Evolutionary conservation across 257 asterid species (phyloP), one percentile per base, ranked within the genome.

Genomic region (Solanum pimpinellifolium): DNA sequence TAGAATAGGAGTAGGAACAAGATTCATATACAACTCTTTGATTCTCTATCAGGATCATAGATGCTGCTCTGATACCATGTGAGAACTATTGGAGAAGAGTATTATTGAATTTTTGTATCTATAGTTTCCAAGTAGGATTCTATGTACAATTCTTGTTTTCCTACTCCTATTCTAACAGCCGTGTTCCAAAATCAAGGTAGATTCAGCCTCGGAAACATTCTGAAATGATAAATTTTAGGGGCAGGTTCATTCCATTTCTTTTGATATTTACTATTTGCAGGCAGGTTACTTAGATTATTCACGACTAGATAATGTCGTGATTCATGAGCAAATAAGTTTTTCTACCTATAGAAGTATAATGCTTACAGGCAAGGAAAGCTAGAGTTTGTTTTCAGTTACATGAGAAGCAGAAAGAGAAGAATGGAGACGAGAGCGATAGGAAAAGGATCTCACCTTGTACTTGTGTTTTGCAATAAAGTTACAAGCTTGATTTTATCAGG

Each of bases 401-500:
- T 46, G 20, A 78, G 75, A 87, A 52, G 49, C 46, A 68, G 29
- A 49, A 83, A 39, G 85, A 82, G 23, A 82, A 77, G 86, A 69
- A 60, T n/a, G 47, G 39, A 66, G 21, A 49, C 27, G 10, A 69
- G 42, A 39, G 25, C 47, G 44, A 68, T 20, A 33, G 31, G 86
- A 75, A 39, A 68, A 41, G 35, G n/a, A 86, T 83, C 86, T 87
- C 85, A 96, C 99, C 99, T 94, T 87, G 92, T 88, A 76, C 91
- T 94, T 25, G 92, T 90, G 88, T 95, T 95, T 69, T 96, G 95
- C 83, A 96, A 68, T 85, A 95, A 88, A 86, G 92, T 93, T 0
- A 89, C 98, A 20, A 96, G 95, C 91, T 91, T 95, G 95, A 86
- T 93, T 86, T 96, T 96, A 86, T 96, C 95, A 7, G 99, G 99